Conservation (phyloP, 2,329 filamentous ascomycete genomes). For the Trichoderma breve region DNA sequence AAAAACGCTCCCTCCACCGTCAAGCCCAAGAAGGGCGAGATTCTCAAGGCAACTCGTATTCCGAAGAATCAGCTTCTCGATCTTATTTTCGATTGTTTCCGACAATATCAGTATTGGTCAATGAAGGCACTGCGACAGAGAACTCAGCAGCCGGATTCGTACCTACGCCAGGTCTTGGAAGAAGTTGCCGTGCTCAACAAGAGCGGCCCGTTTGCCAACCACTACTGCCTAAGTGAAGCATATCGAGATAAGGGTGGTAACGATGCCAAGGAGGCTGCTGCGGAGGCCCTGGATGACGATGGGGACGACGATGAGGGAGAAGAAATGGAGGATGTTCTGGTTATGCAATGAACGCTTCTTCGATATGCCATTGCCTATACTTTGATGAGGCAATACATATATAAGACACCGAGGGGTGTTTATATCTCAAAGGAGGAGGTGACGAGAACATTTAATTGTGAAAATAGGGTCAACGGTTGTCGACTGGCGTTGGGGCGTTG, state of each 20-base stretch:
- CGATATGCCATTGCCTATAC: neutral
- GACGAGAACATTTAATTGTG: neutral
- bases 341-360: slow-evolving; percentile 18
- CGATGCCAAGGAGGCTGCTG: slow-evolving; percentile 52
- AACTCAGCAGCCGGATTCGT: slow-evolving; percentile 87
- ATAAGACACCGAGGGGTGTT: neutral
- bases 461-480: neutral
- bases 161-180: slow-evolving; percentile 79
- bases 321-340: slow-evolving; percentile 76
- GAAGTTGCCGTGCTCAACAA: slow-evolving; percentile 81
- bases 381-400: neutral
- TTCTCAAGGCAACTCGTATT: slow-evolving; percentile 83
- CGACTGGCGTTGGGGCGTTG: slow-evolving; percentile 6
- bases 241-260: slow-evolving; percentile 39
- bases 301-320: slow-evolving; percentile 66
- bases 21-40: slow-evolving; percentile 64
- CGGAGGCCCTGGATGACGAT: slow-evolving; percentile 60
- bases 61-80: slow-evolving; percentile 85
- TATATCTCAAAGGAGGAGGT: neutral
- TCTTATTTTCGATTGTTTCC: slow-evolving; percentile 79
- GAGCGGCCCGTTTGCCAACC: slow-evolving; percentile 78
- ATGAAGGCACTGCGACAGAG: slow-evolving; percentile 78
- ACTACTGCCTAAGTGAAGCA: slow-evolving; percentile 74
- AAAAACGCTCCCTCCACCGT: slow-evolving; percentile 50
- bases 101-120: slow-evolving; percentile 87